phyloP scores from a whole-genome alignment of 805 yeast genomes.

The Lachancea nothofagi region DNA sequence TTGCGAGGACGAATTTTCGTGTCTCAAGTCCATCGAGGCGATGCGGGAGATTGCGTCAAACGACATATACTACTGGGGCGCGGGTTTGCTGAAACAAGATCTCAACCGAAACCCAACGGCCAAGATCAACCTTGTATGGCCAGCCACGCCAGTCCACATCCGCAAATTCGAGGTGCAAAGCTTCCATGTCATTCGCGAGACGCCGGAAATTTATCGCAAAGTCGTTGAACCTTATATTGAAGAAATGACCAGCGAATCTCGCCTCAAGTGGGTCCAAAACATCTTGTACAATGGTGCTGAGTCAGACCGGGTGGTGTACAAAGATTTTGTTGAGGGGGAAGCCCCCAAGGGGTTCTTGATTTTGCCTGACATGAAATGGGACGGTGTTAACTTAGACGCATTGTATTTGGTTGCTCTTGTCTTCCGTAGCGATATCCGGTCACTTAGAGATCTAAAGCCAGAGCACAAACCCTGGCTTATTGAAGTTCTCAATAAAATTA shows the following conservation, averaged over 20 bases:
- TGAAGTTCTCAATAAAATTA: conserved; percentile 41
- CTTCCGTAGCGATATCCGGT: conserved; percentile 58
- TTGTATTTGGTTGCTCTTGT: conserved; percentile 77
- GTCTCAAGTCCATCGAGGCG: conserved; percentile 27
- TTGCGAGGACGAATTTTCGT: conserved; percentile 29
- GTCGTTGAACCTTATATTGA: conserved; percentile 71
- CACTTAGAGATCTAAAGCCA: conserved; percentile 66
- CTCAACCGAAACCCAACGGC: conserved; percentile 49
- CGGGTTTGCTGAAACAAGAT: conserved; percentile 44
- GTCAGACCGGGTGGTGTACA: conserved; percentile 68
- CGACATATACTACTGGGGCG: conserved; percentile 84
- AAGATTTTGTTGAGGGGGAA: conserved; percentile 46
- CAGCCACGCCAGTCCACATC: conserved; percentile 84
- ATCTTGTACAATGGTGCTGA: conserved; percentile 80
- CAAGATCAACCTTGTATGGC: conserved; percentile 74
- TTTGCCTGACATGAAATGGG: conserved; percentile 97
- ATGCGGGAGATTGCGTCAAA: conserved; percentile 50
- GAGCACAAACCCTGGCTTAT: conserved; percentile 56
- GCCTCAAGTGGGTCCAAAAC: conserved; percentile 86
- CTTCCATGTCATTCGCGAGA: conserved; percentile 64
- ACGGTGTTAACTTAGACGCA: conserved; percentile 59
- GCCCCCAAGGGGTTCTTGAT: conserved; percentile 56
- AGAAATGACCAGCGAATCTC: conserved; percentile 60
- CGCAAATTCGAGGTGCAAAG: conserved; percentile 62
- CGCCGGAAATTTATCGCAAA: conserved; percentile 64